phyloP scores from a whole-genome alignment of 805 yeast species.

The Ogataea thermomethanolica region DNA sequence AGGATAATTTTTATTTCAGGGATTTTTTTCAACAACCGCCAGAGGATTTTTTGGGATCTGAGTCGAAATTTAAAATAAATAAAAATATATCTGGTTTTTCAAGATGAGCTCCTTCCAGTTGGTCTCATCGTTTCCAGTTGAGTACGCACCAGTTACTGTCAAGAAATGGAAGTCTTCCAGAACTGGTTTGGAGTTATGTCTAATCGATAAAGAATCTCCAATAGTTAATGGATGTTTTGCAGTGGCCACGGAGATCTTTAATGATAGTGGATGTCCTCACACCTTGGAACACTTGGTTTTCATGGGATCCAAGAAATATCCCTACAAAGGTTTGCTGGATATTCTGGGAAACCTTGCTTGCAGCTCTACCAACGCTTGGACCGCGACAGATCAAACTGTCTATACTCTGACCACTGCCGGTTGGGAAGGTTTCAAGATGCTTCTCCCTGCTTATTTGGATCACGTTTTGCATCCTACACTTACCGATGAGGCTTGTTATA shows the following conservation, averaged over 20 bases:
- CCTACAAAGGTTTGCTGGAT: conserved; percentile 89
- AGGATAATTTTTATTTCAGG: conserved; percentile 1
- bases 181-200: conserved; percentile 79
- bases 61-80: conserved; percentile 3
- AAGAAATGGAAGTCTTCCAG: conserved; percentile 75
- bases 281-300: conserved; percentile 92
- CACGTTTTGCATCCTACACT: conserved; percentile 82
- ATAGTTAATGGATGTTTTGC: conserved; percentile 92
- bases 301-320: conserved; percentile 88
- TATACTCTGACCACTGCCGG: conserved; percentile 92
- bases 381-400: conserved; percentile 92
- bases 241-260: conserved; percentile 85
- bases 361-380: conserved; percentile 94
- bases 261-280: conserved; percentile 92
- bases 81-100: conserved; percentile 12
- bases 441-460: conserved; percentile 87
- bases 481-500: conserved; percentile 84
- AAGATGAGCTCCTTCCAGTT: conserved; percentile 36
- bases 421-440: conserved; percentile 85
- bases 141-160: conserved; percentile 68
- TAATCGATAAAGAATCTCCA: conserved; percentile 79
- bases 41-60: not conserved
- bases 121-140: conserved; percentile 54
- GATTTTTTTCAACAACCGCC: not conserved
- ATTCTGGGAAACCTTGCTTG: conserved; percentile 79